Percentiles rank a stretch among this genome's conserved stretches.
Conservation (phyloP, 495 filamentous ascomycete genomes). For the Penicillium malachiteum region DNA sequence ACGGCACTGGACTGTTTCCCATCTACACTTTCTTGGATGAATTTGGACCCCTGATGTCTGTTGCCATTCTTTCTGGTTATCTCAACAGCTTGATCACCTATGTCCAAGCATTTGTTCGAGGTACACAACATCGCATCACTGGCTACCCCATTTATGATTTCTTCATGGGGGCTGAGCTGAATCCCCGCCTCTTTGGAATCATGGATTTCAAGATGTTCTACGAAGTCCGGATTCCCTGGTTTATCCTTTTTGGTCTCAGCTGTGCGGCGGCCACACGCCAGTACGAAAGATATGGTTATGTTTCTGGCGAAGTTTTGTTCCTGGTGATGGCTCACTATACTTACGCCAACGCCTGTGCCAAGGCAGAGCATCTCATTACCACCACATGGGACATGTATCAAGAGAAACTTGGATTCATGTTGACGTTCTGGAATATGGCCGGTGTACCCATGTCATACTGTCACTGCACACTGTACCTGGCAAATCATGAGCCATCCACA, state of each 20-base stretch:
- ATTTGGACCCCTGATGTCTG: slow-evolving; percentile 82
- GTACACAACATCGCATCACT: slow-evolving; percentile 84
- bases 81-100: slow-evolving; percentile 77
- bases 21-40: slow-evolving; percentile 85
- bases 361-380: slow-evolving; percentile 91
- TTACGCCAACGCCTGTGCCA: slow-evolving; percentile 91
- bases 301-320: slow-evolving; percentile 81
- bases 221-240: slow-evolving; percentile 95
- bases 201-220: slow-evolving; percentile 99
- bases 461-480: slow-evolving; percentile 90
- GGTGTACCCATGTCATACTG: slow-evolving; percentile 95
- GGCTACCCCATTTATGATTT: slow-evolving; percentile 93
- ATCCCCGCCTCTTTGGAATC: slow-evolving; percentile 83
- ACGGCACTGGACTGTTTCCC: slow-evolving; percentile 74
- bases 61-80: slow-evolving; percentile 83
- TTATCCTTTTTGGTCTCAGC: slow-evolving; percentile 77
- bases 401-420: slow-evolving; percentile 99
- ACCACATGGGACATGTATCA: slow-evolving; percentile 98
- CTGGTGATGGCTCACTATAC: slow-evolving; percentile 86
- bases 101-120: slow-evolving; percentile 70
- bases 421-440: slow-evolving; percentile 99
- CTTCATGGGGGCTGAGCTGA: slow-evolving; percentile 98
- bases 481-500: slow-evolving; percentile 72
- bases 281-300: slow-evolving; percentile 83
- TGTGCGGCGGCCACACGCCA: slow-evolving; percentile 78